Evolutionary conservation across 2,329 filamentous ascomycete genomes (phyloP).

Genomic region (Trichoderma polysporum): DNA sequence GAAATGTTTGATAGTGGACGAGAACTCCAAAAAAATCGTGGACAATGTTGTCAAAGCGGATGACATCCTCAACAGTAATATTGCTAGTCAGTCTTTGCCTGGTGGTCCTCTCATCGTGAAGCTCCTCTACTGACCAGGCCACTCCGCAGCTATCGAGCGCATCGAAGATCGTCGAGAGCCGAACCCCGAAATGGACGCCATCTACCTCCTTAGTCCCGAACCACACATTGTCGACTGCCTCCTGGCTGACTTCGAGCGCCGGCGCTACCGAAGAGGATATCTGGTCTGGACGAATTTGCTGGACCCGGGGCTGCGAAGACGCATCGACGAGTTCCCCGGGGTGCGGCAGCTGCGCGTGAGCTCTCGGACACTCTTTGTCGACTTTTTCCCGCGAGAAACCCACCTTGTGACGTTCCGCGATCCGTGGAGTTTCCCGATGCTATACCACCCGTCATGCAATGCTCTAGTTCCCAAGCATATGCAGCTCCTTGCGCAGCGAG

Average conservation of each 20-base stretch:
- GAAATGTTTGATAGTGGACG: conserved; percentile 94
- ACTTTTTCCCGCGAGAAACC: conserved; percentile 89
- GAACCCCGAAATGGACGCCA: conserved; percentile 89
- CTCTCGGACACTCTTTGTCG: conserved; percentile 79
- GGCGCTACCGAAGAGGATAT: conserved; percentile 75
- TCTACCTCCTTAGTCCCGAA: conserved; percentile 86
- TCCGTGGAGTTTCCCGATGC: conserved; percentile 89
- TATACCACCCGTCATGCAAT: conserved; percentile 91
- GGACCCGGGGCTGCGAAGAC: conserved; percentile 66
- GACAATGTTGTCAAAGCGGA: conserved; percentile 92
- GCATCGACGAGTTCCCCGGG: conserved; percentile 69
- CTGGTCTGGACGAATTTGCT: conserved; percentile 83
- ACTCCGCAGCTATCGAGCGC: conserved; percentile 76
- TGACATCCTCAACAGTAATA: conserved; percentile 94
- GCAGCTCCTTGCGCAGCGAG: conserved; percentile 84
- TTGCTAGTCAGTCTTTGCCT: conserved; percentile 69
- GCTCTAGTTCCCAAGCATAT: conserved; percentile 79
- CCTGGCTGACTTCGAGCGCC: conserved; percentile 84
- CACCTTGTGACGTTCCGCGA: conserved; percentile 89
- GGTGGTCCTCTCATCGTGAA: background rate
- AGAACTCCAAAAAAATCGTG: conserved; percentile 77
- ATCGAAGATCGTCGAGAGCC: conserved; percentile 82
- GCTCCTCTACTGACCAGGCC: conserved; percentile 22
- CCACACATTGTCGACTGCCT: conserved; percentile 90
- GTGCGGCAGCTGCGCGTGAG: conserved; percentile 74